Conservation (phyloP, 2,329 filamentous ascomycete species). For the Colletotrichum agaves region DNA sequence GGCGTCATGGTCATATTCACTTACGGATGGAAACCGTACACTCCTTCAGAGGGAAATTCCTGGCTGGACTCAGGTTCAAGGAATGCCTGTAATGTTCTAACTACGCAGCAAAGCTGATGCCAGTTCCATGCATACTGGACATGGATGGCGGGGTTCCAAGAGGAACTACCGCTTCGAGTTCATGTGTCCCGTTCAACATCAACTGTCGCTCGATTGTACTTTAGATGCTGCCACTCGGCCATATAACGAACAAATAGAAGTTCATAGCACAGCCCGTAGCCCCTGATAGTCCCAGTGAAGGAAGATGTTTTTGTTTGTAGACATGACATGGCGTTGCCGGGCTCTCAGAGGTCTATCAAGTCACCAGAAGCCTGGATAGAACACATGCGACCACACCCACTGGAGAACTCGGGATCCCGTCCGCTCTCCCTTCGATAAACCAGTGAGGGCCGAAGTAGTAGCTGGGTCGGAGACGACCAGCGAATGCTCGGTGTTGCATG, state of each 20-base stretch:
- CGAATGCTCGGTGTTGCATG: slow-evolving; percentile 7
- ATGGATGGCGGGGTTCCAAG: slow-evolving; percentile 10
- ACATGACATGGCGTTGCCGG: too few relatives aligned
- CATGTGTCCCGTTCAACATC: slow-evolving; percentile 23
- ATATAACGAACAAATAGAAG: slow-evolving; percentile 11
- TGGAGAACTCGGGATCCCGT: not conserved
- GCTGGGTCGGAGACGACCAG: slow-evolving; percentile 1
- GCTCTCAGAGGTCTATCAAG: too few relatives aligned
- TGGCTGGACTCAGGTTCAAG: slow-evolving; percentile 16
- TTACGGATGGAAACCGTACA: slow-evolving; percentile 31
- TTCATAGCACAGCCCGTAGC: not conserved
- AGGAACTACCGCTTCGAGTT: slow-evolving; percentile 11
- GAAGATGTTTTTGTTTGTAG: too few relatives aligned
- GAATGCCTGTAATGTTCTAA: slow-evolving; percentile 32
- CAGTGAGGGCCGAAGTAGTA: not conserved
- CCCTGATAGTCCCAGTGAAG: too few relatives aligned
- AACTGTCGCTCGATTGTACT: slow-evolving; percentile 23
- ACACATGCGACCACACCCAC: too few relatives aligned
- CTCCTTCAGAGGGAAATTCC: slow-evolving; percentile 27
- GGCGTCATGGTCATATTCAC: slow-evolving; percentile 34
- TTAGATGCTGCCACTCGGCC: slow-evolving; percentile 26
- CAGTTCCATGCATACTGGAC: slow-evolving; percentile 22
- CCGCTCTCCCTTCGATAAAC: slow-evolving; percentile 5
- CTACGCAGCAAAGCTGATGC: slow-evolving; percentile 25
- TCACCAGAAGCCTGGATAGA: too few relatives aligned